phyloP scores from a whole-genome alignment of 768 basidiomycete genomes.

The Agrocybe praecox region DNA sequence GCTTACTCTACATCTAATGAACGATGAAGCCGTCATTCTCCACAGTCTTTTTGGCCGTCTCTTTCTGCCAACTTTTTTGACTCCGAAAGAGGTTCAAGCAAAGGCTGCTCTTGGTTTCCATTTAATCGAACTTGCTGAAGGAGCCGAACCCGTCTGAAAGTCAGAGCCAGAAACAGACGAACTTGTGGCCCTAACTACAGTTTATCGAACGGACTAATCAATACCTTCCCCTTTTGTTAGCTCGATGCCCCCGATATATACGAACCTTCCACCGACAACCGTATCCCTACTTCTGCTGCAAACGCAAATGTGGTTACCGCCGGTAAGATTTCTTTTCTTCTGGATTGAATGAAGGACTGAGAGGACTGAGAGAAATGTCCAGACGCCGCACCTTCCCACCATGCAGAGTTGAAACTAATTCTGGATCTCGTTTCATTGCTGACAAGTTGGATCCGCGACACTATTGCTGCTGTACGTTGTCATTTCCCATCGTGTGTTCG shows the following conservation, averaged over 20 bases:
- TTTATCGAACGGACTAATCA: neutral
- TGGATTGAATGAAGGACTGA: neutral
- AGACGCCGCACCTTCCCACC: conserved; percentile 29
- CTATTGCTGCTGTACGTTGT: conserved; percentile 23
- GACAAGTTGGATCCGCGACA: conserved; percentile 33
- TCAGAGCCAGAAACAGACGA: conserved; percentile 32
- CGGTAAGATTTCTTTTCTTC: neutral
- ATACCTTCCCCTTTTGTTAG: conserved; percentile 14
- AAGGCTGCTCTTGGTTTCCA: conserved; percentile 33
- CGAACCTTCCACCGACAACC: conserved; percentile 16
- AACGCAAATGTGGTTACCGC: neutral
- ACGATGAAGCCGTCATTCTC: no score
- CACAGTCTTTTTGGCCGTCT: no score
- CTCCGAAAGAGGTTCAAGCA: conserved; percentile 20
- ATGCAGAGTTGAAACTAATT: conserved; percentile 22
- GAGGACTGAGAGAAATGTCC: neutral
- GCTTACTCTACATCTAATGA: no score
- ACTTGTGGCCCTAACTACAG: conserved; percentile 20
- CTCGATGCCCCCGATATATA: conserved; percentile 36
- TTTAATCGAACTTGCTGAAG: conserved; percentile 29
- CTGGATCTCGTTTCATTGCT: conserved; percentile 22
- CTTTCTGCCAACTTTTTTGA: neutral
- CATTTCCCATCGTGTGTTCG: neutral
- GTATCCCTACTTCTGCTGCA: neutral
- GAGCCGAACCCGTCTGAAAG: conserved; percentile 32